Conservation (phyloP, 768 basidiomycete genomes). For the Trametes meyenii region DNA sequence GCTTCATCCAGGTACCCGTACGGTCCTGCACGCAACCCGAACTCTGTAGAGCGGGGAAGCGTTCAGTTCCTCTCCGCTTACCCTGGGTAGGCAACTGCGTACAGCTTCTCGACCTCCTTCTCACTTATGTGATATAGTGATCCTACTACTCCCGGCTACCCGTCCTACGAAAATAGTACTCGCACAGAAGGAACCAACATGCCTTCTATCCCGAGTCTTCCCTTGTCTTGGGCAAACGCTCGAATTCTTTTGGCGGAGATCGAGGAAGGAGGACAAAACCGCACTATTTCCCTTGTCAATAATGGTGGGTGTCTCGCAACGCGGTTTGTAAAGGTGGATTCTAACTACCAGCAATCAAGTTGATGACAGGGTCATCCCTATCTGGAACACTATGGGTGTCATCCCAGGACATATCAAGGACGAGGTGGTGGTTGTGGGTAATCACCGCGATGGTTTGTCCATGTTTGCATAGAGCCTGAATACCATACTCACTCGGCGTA, state of each 20-base stretch:
- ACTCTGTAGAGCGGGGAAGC: constrained; percentile 83
- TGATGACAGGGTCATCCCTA: constrained; percentile 77
- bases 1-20: constrained; percentile 57
- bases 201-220: constrained; percentile 83
- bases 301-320: constrained; percentile 40
- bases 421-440: constrained; percentile 86
- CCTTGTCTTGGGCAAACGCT: constrained; percentile 87
- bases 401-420: constrained; percentile 84
- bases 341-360: constrained; percentile 43
- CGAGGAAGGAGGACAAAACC: constrained; percentile 45
- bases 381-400: constrained; percentile 87
- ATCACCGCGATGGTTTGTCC: constrained; percentile 81
- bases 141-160: constrained; percentile 86
- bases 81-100: constrained; percentile 41
- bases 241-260: constrained; percentile 54
- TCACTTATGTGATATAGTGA: constrained; percentile 41
- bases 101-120: no score
- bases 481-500: constrained; percentile 33
- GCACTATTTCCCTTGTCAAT: constrained; percentile 58
- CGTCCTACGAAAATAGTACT: constrained; percentile 82
- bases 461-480: background rate
- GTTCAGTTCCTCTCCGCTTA: constrained; percentile 69
- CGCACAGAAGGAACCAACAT: constrained; percentile 62
- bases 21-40: constrained; percentile 87
- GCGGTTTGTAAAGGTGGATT: background rate